Percentiles rank a stretch among this genome's conserved stretches.
These are phyloP conservation scores for Ceratobasidium sp. DNA, from an alignment of 1,284 basidiomycete species.

Conservation along the genomic window DNA sequence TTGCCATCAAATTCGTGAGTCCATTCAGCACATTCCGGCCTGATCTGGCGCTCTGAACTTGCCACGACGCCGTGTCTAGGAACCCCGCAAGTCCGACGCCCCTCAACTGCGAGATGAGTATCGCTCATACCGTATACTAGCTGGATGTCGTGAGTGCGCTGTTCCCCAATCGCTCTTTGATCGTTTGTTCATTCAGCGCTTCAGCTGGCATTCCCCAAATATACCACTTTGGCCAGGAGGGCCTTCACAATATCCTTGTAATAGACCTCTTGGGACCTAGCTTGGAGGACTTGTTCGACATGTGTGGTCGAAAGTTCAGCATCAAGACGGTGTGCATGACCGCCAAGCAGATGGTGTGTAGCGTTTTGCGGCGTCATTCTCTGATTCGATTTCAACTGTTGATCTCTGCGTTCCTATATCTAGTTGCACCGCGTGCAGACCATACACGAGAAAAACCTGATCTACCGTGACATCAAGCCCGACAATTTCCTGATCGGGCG, in stretches of 20 bases:
- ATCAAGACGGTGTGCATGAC: conserved; percentile 98
- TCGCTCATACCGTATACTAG: conserved; percentile 93
- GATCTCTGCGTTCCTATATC: conserved; percentile 5
- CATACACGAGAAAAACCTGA: conserved; percentile 96
- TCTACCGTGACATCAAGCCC: conserved; percentile 97
- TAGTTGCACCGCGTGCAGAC: conserved; percentile 90
- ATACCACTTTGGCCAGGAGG: conserved; percentile 97
- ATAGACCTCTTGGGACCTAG: conserved; percentile 94
- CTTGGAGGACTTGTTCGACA: conserved; percentile 93
- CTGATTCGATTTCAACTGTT: conserved; percentile 33
- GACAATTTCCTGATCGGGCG: conserved; percentile 96
- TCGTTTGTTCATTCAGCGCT: conserved; percentile 5
- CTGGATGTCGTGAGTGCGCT: conserved; percentile 80
- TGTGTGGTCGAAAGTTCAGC: conserved; percentile 93
- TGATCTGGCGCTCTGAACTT: conserved; percentile 17
- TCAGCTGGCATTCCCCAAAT: conserved; percentile 91
- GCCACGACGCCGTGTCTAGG: conserved; percentile 57
- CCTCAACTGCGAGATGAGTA: conserved; percentile 97
- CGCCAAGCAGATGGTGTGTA: conserved; percentile 89
- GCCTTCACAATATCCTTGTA: conserved; percentile 95
- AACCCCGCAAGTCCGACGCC: conserved; percentile 95
- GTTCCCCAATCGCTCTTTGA: conserved; percentile 12
- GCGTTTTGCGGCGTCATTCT: not conserved
- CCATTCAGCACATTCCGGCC: conserved; percentile 2
- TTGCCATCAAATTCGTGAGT: conserved; percentile 97